Percentiles rank a stretch among this genome's conserved stretches.
Evolutionary conservation across 164 flowering plant genomes (phyloP).

Genomic region (Echeveria elegans): DNA sequence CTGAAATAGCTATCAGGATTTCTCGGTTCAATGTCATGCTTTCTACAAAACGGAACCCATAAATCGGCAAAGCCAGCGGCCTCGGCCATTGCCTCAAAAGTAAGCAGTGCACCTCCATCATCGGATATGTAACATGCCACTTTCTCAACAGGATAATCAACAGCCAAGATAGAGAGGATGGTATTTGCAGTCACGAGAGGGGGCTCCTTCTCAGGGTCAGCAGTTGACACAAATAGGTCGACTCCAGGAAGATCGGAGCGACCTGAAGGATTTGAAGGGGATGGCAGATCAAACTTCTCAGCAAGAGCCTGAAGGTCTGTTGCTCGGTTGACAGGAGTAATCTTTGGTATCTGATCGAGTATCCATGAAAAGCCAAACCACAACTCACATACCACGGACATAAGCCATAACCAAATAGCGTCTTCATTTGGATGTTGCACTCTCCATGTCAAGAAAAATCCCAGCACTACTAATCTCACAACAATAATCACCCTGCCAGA

Average conservation of each 20-base stretch:
- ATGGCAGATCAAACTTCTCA: slow-evolving; percentile 68
- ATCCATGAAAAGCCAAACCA: slow-evolving; percentile 98
- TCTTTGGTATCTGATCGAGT: slow-evolving; percentile 88
- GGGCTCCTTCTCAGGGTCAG: slow-evolving; percentile 94
- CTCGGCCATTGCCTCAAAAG: slow-evolving; percentile 91
- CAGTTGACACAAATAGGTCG: slow-evolving; percentile 90
- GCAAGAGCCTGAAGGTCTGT: slow-evolving; percentile 58
- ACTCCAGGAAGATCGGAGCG: slow-evolving; percentile 85
- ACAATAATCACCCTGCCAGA: slow-evolving; percentile 49
- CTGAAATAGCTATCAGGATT: slow-evolving; percentile 71
- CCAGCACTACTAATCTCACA: slow-evolving; percentile 53
- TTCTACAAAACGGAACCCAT: slow-evolving; percentile 86
- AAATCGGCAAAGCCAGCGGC: slow-evolving; percentile 71
- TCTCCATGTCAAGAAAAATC: slow-evolving; percentile 64
- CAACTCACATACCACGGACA: slow-evolving; percentile 82
- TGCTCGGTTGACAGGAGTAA: slow-evolving; percentile 62
- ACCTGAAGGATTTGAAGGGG: slow-evolving; percentile 49
- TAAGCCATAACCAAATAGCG: slow-evolving; percentile 88
- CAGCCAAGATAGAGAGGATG: slow-evolving; percentile 43
- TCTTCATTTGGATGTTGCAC: slow-evolving; percentile 54
- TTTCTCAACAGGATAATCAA: slow-evolving; percentile 87
- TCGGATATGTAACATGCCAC: slow-evolving; percentile 92
- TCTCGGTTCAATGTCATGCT: slow-evolving; percentile 71
- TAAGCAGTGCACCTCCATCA: slow-evolving; percentile 85
- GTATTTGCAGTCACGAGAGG: slow-evolving; percentile 89